Base-by-base conservation (phyloP, 495 filamentous ascomycete species). In the Daldinia decipiens region DNA sequence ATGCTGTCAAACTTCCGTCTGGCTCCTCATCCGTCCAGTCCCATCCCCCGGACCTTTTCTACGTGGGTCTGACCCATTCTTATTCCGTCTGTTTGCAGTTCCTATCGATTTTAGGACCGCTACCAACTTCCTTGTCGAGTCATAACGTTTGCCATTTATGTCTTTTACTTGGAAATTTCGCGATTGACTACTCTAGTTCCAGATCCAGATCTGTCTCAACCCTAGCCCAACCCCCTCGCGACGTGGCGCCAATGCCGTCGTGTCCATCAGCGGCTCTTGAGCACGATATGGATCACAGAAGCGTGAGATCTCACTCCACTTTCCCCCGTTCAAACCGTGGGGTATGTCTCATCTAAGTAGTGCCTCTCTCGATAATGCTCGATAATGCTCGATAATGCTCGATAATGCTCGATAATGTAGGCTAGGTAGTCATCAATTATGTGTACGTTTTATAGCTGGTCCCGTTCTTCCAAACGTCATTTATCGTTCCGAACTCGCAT, bases 171-270 rank as follows among this genome's bases (percentile, higher is more conserved):
- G 71, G 63, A 53, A 60, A 52, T 39, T 65, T 39, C 69, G 68
- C 77, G 70, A 79, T 79, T 74, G 63, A 70, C 58, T 70, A 63
- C 74, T 67, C 64, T 40, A 32, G 53, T 57, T 70, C 62, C 34
- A 63, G 67, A 69, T 69, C 56, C 68, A 72, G 70, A 73, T 78
- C 70, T 66, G 62, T 60, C 53, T 72, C 60, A 65, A 68, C 62
- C 71, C 62, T 62, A 60, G 68, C 74, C 77, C 80, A 78, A 80
- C 57, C 79, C 74, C 71, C 63, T 79, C 78, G 80, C 82, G 80
- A 85, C 84, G 84, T 87, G 84, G 84, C 82, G 79, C 82, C 79
- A 83, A 76, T 83, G 67, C 77, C 74, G 57, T 71, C 68, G 38
- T 52, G 62, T 76, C 75, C 67, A 66, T 82, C 80, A 80, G 81